Evolutionary conservation across 371 early-diverging fungal genomes (phyloP).

Genomic region (Gilbertella persicaria): DNA sequence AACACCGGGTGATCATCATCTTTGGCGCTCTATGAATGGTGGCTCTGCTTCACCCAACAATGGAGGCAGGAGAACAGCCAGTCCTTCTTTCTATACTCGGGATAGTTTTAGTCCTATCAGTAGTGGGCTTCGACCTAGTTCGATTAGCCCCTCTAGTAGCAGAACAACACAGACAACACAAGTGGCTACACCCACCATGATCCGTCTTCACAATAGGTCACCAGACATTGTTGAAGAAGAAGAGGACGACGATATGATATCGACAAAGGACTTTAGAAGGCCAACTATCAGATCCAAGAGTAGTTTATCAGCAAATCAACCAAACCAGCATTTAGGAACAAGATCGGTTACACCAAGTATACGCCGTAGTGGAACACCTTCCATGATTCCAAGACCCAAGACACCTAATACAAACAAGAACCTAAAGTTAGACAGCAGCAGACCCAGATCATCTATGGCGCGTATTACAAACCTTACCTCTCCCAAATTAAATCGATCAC

Average conservation of each 20-base stretch:
- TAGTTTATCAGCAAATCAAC: not conserved
- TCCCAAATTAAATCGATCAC: constrained; percentile 9
- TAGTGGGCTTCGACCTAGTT: constrained; percentile 21
- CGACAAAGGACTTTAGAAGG: constrained; percentile 15
- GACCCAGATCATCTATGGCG: constrained; percentile 39
- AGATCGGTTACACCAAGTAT: constrained; percentile 22
- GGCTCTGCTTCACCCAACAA: constrained; percentile 7
- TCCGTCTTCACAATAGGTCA: not conserved
- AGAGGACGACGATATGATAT: constrained; percentile 14
- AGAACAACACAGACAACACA: constrained; percentile 1
- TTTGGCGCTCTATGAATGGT: constrained; percentile 8
- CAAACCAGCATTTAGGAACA: not conserved
- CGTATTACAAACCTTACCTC: constrained; percentile 6
- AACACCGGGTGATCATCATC: not conserved
- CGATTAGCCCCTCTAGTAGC: constrained; percentile 9
- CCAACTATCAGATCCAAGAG: constrained; percentile 3
- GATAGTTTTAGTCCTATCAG: constrained; percentile 11
- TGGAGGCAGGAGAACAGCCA: constrained; percentile 13
- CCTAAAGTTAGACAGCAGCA: not conserved
- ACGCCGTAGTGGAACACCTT: constrained; percentile 25
- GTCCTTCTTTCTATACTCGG: constrained; percentile 20
- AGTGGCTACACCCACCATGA: constrained; percentile 2
- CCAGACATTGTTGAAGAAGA: constrained; percentile 3
- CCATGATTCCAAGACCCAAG: constrained; percentile 37
- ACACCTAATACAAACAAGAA: constrained; percentile 19